Conservation (phyloP, 192 early-diverging fungal species). For the Obelidium mucronatum region DNA sequence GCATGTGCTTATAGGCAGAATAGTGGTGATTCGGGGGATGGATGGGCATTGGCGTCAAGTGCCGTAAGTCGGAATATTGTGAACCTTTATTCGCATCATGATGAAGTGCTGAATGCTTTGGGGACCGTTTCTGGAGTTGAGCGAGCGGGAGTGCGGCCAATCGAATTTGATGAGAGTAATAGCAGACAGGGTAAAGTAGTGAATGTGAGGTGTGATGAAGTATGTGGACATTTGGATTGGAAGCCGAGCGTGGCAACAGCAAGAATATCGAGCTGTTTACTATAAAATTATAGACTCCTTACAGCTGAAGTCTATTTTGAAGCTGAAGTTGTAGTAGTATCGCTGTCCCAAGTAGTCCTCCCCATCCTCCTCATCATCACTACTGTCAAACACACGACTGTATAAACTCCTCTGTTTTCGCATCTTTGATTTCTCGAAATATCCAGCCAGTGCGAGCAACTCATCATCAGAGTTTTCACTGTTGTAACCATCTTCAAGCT, state of each 20-base stretch:
- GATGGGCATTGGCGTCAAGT: constrained; percentile 17
- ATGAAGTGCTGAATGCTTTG: constrained; percentile 31
- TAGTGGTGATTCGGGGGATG: neutral
- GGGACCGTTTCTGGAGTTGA: constrained; percentile 1
- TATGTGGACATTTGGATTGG: constrained; percentile 39
- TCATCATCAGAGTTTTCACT: too few relatives aligned
- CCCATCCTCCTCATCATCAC: too few relatives aligned
- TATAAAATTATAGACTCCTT: neutral
- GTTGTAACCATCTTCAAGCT: too few relatives aligned
- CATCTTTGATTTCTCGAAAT: too few relatives aligned
- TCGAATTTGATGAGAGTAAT: neutral
- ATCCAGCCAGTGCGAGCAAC: too few relatives aligned
- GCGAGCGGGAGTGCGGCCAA: neutral
- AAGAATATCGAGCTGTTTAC: neutral
- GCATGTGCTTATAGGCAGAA: neutral
- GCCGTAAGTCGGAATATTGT: neutral
- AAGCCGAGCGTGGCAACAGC: constrained; percentile 24
- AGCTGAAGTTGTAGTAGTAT: too few relatives aligned
- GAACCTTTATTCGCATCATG: constrained; percentile 21
- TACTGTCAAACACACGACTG: too few relatives aligned
- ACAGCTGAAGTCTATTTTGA: too few relatives aligned
- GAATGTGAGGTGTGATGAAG: constrained; percentile 32
- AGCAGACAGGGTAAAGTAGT: constrained; percentile 7
- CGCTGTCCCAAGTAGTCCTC: too few relatives aligned
- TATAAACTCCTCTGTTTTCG: too few relatives aligned